phyloP scores from a whole-genome alignment of 78 protist species.

The Polysphondylium violaceum region DNA sequence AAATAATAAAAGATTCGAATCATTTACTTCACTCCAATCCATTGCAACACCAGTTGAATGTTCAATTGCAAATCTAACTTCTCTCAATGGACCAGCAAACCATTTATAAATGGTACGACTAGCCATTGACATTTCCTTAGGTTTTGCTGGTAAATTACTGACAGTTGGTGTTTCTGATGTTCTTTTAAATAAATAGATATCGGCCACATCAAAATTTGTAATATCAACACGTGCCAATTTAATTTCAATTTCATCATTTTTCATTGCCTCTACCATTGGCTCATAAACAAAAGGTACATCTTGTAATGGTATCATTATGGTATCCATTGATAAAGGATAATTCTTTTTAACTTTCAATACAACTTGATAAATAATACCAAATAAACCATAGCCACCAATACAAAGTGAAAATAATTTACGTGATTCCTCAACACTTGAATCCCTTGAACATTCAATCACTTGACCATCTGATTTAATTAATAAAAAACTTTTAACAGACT shows the following conservation, averaged over 20 bases:
- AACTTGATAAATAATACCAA: conserved; percentile 54
- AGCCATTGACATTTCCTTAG: conserved; percentile 39
- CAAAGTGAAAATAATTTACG: conserved; percentile 44
- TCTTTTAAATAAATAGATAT: conserved; percentile 34
- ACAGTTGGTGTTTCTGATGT: conserved; percentile 23
- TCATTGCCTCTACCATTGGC: neutral
- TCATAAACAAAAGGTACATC: conserved; percentile 34
- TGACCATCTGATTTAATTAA: conserved; percentile 37
- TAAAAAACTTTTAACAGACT: conserved; percentile 10
- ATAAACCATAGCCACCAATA: conserved; percentile 84
- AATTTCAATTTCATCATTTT: conserved; percentile 30
- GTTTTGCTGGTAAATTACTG: conserved; percentile 3
- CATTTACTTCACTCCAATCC: conserved; percentile 74
- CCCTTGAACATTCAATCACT: conserved; percentile 28
- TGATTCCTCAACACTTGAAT: neutral
- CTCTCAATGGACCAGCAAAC: conserved; percentile 44
- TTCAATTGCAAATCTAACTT: conserved; percentile 63
- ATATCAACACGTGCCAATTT: conserved; percentile 74
- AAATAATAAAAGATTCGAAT: conserved; percentile 63
- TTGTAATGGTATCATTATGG: neutral
- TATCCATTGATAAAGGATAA: neutral
- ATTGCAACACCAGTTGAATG: conserved; percentile 38
- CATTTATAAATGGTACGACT: conserved; percentile 48
- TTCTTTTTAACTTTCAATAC: conserved; percentile 16
- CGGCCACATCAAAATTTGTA: conserved; percentile 5